A percentile compares a stretch with the other conserved stretches of the same genome.
These are phyloP conservation scores for Venturia oleaginea DNA, from an alignment of 2,329 filamentous ascomycete genomes.

Conservation along the genomic window DNA sequence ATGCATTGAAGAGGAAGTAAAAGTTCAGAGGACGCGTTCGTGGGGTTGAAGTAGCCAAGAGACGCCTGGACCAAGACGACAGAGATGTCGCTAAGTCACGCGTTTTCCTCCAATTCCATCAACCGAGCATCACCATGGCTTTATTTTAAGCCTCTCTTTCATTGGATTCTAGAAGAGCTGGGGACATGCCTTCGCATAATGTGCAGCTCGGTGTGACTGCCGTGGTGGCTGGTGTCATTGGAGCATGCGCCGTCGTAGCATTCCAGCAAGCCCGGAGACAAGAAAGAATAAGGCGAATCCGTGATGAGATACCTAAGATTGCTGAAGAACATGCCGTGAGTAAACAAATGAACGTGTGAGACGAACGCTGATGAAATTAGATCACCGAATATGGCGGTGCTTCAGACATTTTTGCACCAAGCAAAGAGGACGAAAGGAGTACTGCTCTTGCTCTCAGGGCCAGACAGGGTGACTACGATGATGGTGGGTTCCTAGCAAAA, in stretches of 20 bases:
- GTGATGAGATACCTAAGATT: slow-evolving; percentile 52
- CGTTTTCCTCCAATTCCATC: not conserved
- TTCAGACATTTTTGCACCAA: slow-evolving; percentile 27
- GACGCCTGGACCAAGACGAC: not conserved
- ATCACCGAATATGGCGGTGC: slow-evolving; percentile 53
- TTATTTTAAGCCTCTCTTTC: not conserved
- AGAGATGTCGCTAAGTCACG: not conserved
- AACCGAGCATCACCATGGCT: not conserved
- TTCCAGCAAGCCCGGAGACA: slow-evolving; percentile 44
- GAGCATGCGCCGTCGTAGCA: slow-evolving; percentile 23
- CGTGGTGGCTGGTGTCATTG: slow-evolving; percentile 42
- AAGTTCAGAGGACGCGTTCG: not conserved
- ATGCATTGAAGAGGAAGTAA: not conserved
- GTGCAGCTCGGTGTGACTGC: slow-evolving; percentile 64
- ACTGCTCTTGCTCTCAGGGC: slow-evolving; percentile 51
- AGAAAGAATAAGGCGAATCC: slow-evolving; percentile 48
- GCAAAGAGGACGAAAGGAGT: slow-evolving; percentile 48
- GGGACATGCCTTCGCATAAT: slow-evolving; percentile 32
- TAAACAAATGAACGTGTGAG: not conserved
- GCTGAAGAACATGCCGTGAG: slow-evolving; percentile 36
- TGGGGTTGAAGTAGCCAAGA: not conserved
- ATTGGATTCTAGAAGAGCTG: not conserved
- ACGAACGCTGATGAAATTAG: slow-evolving; percentile 28
- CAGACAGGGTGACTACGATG: slow-evolving; percentile 55
- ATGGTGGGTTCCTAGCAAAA: slow-evolving; percentile 33